Evolutionary conservation across 1,139 yeast genomes (phyloP), one percentile per base, ranked within the genome.

Genomic region (Tardiomyces depauwii): DNA sequence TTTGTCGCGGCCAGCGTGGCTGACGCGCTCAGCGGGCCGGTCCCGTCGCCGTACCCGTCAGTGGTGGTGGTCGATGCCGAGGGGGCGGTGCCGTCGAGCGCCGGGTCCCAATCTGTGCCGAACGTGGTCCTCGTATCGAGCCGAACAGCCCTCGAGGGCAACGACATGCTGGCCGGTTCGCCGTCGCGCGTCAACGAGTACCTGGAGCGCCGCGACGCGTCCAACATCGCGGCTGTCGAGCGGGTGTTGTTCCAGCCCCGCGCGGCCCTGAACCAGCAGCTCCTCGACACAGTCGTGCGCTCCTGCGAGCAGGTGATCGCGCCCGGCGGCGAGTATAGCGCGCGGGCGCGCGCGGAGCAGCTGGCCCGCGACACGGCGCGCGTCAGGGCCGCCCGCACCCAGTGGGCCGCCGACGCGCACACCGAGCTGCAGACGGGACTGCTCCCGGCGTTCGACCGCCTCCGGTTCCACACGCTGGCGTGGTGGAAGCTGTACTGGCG

Each of bases 401-500:
- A 55, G 18, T 67, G 72, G 72, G 54, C 69, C 1, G 49, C 52
- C 12, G 51, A 52, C 5, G 70, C 72, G 1, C 72, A 67, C 48
- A 49, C 53, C 18, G 72, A 67, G 51, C 56, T 67, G 16, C 69
- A 68, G 48, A 57, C 62, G 9, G 50, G 51, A 12, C 53, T 66
- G 7, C 48, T 55, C 11, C 55, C 56, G 13, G 53, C 57, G 13
- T 48, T 66, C 6, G 58, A 55, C 25, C 21, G 33, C 1, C 49
- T 57, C 46, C 49, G 53, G n/a, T 28, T 45, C 19, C 44, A 49
- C 16, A 51, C 53, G 5, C 48, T 65, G 28, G 62, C 69, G 2
- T 67, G 71, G 70, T 67, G 63, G 59, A 64, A 65, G 47, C 55
- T 67, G 27, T 67, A 65, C 48, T 60, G 53, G 49, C 54, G 57